Percentiles rank a stretch among this genome's conserved stretches.
Conservation (phyloP, 1,139 yeast genomes). For the Yarrowia galli region DNA sequence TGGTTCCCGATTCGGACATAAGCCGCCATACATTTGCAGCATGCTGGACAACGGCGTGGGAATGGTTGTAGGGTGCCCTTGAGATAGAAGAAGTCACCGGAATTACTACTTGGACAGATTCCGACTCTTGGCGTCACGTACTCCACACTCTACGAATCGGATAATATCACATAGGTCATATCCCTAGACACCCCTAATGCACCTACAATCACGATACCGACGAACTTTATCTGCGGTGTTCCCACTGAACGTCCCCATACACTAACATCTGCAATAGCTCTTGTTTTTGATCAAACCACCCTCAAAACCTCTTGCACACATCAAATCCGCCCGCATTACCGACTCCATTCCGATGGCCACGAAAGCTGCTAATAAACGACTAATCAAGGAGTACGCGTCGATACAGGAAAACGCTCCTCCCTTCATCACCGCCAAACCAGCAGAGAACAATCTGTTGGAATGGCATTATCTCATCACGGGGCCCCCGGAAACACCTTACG, state of each 20-base stretch:
- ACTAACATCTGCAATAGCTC: slow-evolving; percentile 3
- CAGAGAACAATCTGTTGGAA: slow-evolving; percentile 33
- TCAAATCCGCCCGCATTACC: neutral
- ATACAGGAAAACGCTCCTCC: slow-evolving; percentile 37
- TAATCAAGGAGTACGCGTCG: slow-evolving; percentile 38
- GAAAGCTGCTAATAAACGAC: slow-evolving; percentile 37
- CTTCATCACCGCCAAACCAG: slow-evolving; percentile 35
- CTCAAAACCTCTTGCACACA: neutral
- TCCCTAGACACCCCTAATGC: slow-evolving; percentile 23
- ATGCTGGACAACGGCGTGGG: neutral
- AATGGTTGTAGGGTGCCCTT: too few relatives aligned
- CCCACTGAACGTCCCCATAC: slow-evolving; percentile 10
- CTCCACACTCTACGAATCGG: neutral
- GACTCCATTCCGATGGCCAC: slow-evolving; percentile 20
- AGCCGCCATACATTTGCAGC: neutral
- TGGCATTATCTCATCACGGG: slow-evolving; percentile 87
- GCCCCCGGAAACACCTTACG: slow-evolving; percentile 86
- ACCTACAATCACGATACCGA: slow-evolving; percentile 19
- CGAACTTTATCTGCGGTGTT: slow-evolving; percentile 13
- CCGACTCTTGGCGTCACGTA: neutral
- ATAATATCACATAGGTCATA: neutral
- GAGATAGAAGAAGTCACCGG: too few relatives aligned
- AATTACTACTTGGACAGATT: neutral
- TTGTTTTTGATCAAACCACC: neutral
- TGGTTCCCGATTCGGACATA: neutral